Conservation (phyloP, 352 stramenopile species). For the Phytophthora syringae region DNA sequence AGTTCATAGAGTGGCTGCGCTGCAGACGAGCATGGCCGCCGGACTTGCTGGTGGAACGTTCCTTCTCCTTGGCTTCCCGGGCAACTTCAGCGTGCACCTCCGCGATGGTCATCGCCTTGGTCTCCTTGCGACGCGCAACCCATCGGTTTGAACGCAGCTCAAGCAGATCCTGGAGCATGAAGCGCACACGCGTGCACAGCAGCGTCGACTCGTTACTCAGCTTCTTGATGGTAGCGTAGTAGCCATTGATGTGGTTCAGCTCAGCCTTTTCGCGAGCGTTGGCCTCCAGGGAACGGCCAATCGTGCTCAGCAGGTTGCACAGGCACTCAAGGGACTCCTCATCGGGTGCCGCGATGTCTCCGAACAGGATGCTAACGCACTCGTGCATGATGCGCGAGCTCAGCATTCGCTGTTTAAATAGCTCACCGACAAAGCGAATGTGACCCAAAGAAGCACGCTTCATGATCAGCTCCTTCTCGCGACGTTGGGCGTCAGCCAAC, state of each 20-base stretch:
- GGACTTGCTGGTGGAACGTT: slow-evolving; percentile 45
- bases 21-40: slow-evolving; percentile 49
- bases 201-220: slow-evolving; percentile 71
- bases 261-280: slow-evolving; percentile 60
- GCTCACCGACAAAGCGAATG: slow-evolving; percentile 96
- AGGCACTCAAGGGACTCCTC: slow-evolving; percentile 97
- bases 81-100: slow-evolving; percentile 79
- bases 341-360: slow-evolving; percentile 82
- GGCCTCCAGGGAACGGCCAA: slow-evolving; percentile 90
- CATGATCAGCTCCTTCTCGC: slow-evolving; percentile 82
- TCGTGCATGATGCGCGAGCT: slow-evolving; percentile 96
- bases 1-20: slow-evolving; percentile 72
- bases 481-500: slow-evolving; percentile 52
- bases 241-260: slow-evolving; percentile 65
- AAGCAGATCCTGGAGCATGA: slow-evolving; percentile 86
- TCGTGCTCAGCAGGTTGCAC: slow-evolving; percentile 93
- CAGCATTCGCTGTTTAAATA: slow-evolving; percentile 96
- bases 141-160: slow-evolving; percentile 82
- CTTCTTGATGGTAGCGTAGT: slow-evolving; percentile 73
- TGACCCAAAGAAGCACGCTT: slow-evolving; percentile 90
- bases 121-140: slow-evolving; percentile 78
- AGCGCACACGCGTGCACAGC: slow-evolving; percentile 80
- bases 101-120: slow-evolving; percentile 87
- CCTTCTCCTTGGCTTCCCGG: slow-evolving; percentile 76
- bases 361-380: slow-evolving; percentile 85